These are phyloP conservation scores for Neopestalotiopsis sp. DNA, from an alignment of 2,329 filamentous ascomycete species.

Conservation along the genomic window DNA sequence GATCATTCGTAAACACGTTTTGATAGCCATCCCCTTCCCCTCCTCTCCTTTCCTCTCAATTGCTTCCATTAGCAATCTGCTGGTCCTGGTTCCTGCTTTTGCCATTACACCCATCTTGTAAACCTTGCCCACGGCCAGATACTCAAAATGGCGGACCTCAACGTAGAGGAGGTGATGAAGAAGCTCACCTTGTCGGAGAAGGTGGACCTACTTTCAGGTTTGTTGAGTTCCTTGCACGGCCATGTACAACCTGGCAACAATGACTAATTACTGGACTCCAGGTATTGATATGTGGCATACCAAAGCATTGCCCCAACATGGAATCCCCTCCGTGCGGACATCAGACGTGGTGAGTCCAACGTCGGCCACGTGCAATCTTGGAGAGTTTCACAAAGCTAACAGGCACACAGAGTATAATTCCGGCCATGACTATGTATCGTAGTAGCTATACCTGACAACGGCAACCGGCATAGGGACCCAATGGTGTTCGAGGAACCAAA, in stretches of 20 bases:
- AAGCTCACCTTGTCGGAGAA: slow-evolving; percentile 60
- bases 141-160: slow-evolving; percentile 44
- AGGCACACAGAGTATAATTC: neutral
- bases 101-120: neutral
- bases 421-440: no score
- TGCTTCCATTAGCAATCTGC: neutral
- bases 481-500: slow-evolving; percentile 70
- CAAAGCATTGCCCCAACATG: slow-evolving; percentile 62
- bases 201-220: slow-evolving; percentile 58
- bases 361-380: neutral
- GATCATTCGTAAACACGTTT: neutral
- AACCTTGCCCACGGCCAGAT: neutral
- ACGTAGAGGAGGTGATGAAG: slow-evolving; percentile 59
- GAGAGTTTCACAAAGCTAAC: neutral
- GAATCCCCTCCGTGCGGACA: slow-evolving; percentile 68
- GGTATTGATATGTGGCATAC: slow-evolving; percentile 76
- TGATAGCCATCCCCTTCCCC: neutral
- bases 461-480: slow-evolving; percentile 47
- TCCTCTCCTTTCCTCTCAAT: neutral
- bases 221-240: slow-evolving; percentile 17
- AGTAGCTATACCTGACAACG: neutral
- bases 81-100: no score
- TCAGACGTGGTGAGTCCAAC: slow-evolving; percentile 49
- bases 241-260: neutral
- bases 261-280: slow-evolving; percentile 29